Evolutionary conservation across 2,329 filamentous ascomycete genomes (phyloP).

Genomic region (Calonectria hawksworthii): DNA sequence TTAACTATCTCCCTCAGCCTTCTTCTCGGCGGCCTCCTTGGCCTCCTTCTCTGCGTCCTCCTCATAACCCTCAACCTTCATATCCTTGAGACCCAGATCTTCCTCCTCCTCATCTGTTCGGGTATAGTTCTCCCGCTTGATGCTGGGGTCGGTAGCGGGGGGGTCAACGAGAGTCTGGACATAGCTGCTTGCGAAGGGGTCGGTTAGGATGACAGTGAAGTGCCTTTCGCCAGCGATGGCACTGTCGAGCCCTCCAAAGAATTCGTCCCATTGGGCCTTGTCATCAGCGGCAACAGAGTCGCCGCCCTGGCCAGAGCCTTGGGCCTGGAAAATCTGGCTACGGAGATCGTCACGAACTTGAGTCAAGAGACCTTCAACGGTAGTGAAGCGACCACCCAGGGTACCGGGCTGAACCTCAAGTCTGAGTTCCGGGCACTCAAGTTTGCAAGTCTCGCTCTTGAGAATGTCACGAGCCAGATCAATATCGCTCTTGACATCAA

Average conservation of each 20-base stretch:
- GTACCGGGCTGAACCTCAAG: slow-evolving; percentile 94
- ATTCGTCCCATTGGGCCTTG: slow-evolving; percentile 81
- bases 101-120: slow-evolving; percentile 94
- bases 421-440: slow-evolving; percentile 88
- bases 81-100: slow-evolving; percentile 89
- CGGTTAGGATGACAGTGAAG: slow-evolving; percentile 87
- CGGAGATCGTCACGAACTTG: slow-evolving; percentile 93
- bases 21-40: slow-evolving; percentile 32
- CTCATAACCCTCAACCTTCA: slow-evolving; percentile 90
- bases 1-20: neutral
- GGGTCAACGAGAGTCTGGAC: slow-evolving; percentile 91
- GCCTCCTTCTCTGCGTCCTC: slow-evolving; percentile 55
- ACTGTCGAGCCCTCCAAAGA: slow-evolving; percentile 82
- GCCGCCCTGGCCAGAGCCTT: slow-evolving; percentile 72
- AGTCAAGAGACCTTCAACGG: slow-evolving; percentile 92
- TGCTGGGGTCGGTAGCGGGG: slow-evolving; percentile 78
- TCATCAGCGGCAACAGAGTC: slow-evolving; percentile 81
- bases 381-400: slow-evolving; percentile 95
- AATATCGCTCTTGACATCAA: slow-evolving; percentile 76
- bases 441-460: slow-evolving; percentile 92
- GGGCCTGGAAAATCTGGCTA: slow-evolving; percentile 86
- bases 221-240: slow-evolving; percentile 85
- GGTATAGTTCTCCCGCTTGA: slow-evolving; percentile 85
- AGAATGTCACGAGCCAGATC: slow-evolving; percentile 94
- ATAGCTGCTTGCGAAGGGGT: slow-evolving; percentile 93